Evolutionary conservation across 805 yeast species (phyloP), one percentile per base, ranked within the genome.

Genomic region (Candida argentea): DNA sequence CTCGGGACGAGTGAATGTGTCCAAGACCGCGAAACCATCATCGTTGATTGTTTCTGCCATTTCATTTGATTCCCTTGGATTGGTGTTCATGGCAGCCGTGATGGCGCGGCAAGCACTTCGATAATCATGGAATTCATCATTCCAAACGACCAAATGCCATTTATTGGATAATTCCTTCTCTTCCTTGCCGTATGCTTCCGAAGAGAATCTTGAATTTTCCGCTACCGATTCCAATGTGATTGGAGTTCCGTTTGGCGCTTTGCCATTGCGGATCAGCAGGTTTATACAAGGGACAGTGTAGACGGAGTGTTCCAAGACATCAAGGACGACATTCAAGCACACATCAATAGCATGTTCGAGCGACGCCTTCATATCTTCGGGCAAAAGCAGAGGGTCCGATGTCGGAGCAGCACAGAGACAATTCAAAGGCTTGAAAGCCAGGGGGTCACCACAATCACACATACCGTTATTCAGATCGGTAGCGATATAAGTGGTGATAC

Each of bases 381-480:
- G 7, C 20, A 18, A 7, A 8, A 8, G 20, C 20, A 8, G 20
- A n/a, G n/a, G n/a, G 5, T 16, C 22, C 5, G 27, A 18, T 6
- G 27, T 9, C 14, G 17, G 16, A 12, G 17, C 8, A 5, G 12
- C 8, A 30, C 65, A 56, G 15, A 60, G 61, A 48, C 91, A 81
- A 36, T 69, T 57, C 23, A 81, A 49, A 5, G 53, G 51, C 3
- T 28, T 42, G 73, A 83, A 81, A 4, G 85, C 82, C 31, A 69
- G 72, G 4, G 55, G 57, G 44, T 78, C 86, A 6, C 85, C 85
- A 55, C 86, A 78, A 40, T 78, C 86, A 48, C 86, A 78, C 16
- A 76, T 70, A 3, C 81, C 83, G 9, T 67, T 67, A 24, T 57
- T 61, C 8, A 41, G 40, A 3, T 70, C 75, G 4, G 46, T 38